Evolutionary conservation across 805 yeast genomes (phyloP).

Genomic region (Kodamaea hsintzibuensis): DNA sequence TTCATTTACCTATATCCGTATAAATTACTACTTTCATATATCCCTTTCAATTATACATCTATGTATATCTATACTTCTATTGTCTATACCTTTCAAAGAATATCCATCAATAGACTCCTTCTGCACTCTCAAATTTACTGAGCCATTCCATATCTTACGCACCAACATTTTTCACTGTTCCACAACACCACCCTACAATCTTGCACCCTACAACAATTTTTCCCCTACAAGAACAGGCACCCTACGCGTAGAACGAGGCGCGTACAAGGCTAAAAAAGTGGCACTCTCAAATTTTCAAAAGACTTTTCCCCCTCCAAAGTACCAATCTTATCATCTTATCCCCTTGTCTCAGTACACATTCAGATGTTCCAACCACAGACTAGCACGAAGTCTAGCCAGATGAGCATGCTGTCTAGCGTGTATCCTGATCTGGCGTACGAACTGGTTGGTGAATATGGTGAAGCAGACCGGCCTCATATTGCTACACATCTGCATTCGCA

Average conservation of each 20-base stretch:
- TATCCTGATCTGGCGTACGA: slow-evolving; percentile 5
- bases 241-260: background rate
- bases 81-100: background rate
- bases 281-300: background rate
- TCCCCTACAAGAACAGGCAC: background rate
- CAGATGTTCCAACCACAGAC: slow-evolving; percentile 4
- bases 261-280: background rate
- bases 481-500: slow-evolving; percentile 1
- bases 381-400: background rate
- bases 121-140: background rate
- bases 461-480: background rate
- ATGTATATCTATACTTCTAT: background rate
- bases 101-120: background rate
- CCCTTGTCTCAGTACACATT: background rate
- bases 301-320: background rate
- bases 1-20: background rate
- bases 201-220: background rate
- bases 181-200: background rate
- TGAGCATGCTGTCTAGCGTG: slow-evolving; percentile 10
- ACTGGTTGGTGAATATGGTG: background rate
- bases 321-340: background rate
- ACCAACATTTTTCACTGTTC: background rate
- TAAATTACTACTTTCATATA: too few relatives aligned
- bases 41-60: too few relatives aligned
- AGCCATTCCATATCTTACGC: background rate